Conservation (phyloP, 495 filamentous ascomycete species). For the Daldinia grandis region DNA sequence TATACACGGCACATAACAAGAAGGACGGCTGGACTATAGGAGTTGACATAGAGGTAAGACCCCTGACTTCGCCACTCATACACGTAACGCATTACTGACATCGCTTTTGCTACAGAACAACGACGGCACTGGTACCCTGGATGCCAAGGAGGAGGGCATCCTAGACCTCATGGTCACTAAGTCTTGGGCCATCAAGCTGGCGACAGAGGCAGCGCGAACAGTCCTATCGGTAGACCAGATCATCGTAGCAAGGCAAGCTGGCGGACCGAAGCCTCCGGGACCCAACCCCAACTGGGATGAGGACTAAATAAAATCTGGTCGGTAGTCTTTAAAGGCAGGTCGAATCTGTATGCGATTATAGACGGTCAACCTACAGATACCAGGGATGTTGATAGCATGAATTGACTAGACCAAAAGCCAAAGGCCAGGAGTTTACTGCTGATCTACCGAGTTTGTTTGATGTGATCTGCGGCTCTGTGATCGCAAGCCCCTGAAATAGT, state of each 20-base stretch:
- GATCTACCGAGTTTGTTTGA: neutral
- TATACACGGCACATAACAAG: constrained; percentile 94
- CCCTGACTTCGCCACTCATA: neutral
- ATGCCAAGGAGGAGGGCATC: constrained; percentile 89
- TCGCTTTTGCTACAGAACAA: constrained; percentile 61
- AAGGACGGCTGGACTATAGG: constrained; percentile 87
- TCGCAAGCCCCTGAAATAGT: neutral
- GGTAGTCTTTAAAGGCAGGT: constrained; percentile 4
- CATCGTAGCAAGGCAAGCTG: constrained; percentile 96
- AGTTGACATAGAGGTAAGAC: constrained; percentile 83
- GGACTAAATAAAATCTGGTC: constrained; percentile 62
- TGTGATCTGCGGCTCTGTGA: neutral
- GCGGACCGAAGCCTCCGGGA: constrained; percentile 94
- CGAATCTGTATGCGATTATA: constrained; percentile 26
- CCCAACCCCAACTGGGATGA: constrained; percentile 99
- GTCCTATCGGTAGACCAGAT: constrained; percentile 98
- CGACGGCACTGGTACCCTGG: constrained; percentile 79
- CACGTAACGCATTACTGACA: constrained; percentile 29
- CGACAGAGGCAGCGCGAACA: constrained; percentile 92
- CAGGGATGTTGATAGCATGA: constrained; percentile 23
- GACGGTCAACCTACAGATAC: constrained; percentile 24
- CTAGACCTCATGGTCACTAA: constrained; percentile 91
- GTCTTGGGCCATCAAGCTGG: constrained; percentile 94
- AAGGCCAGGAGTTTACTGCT: neutral
- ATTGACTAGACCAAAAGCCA: constrained; percentile 15